phyloP scores from a whole-genome alignment of 352 stramenopile species.

The Saprolegnia parasitica region DNA sequence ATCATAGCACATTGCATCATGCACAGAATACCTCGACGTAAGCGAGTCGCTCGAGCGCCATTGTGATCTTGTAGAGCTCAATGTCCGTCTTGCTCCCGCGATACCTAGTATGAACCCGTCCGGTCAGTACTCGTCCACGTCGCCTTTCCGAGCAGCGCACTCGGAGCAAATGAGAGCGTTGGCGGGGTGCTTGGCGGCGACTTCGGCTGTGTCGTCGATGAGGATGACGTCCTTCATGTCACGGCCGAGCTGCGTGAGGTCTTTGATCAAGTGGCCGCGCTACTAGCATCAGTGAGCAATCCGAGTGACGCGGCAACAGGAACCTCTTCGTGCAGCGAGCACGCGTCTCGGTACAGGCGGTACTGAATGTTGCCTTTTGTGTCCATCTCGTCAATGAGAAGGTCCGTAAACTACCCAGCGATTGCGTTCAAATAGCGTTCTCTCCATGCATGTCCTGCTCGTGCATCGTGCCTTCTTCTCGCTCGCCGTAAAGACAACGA shows the following conservation, averaged over 20 bases:
- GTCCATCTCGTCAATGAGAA: constrained; percentile 19
- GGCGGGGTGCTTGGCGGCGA: background rate
- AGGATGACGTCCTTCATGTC: constrained; percentile 19
- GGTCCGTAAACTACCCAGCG: constrained; percentile 23
- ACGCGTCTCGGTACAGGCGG: constrained; percentile 26
- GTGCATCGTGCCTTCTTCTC: constrained; percentile 9
- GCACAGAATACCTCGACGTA: background rate
- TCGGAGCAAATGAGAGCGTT: constrained; percentile 19
- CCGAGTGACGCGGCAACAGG: background rate
- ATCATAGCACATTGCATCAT: background rate
- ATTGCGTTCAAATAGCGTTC: background rate
- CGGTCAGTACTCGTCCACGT: background rate
- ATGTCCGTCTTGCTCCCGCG: constrained; percentile 19
- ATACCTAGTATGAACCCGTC: too few species aligned
- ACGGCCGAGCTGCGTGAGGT: constrained; percentile 6
- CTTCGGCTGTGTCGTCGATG: constrained; percentile 22
- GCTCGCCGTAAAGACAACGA: constrained; percentile 28
- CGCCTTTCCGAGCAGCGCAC: background rate
- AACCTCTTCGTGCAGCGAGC: constrained; percentile 14
- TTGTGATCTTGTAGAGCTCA: constrained; percentile 22
- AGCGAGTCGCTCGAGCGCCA: constrained; percentile 1
- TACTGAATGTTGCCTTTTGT: constrained; percentile 17
- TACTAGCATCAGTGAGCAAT: constrained; percentile 11
- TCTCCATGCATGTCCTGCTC: background rate
- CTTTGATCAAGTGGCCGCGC: constrained; percentile 13